These are phyloP conservation scores for Trypanosoma rangeli DNA, from an alignment of 208 protist genomes.

Conservation along the genomic window DNA sequence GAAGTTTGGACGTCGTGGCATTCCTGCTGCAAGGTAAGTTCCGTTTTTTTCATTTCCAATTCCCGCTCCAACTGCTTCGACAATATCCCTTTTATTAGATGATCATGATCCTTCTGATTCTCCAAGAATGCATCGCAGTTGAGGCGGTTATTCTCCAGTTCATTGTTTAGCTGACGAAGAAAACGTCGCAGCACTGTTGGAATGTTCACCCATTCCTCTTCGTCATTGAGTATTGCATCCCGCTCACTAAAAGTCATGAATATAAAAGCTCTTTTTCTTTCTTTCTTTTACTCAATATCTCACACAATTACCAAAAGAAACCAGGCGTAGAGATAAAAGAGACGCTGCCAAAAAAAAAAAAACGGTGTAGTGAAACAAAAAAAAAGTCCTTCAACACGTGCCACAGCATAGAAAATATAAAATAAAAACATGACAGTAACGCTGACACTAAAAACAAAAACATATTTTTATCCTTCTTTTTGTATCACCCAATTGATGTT, in stretches of 20 bases:
- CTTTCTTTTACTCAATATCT: conserved; percentile 5
- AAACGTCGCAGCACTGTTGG: conserved; percentile 57
- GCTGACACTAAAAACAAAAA: too few relatives aligned
- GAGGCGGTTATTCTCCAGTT: conserved; percentile 33
- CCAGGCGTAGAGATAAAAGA: not conserved
- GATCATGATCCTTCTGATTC: conserved; percentile 16
- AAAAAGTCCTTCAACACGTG: conserved; percentile 3
- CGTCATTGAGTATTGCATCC: conserved; percentile 39
- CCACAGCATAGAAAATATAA: not conserved
- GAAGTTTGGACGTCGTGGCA: conserved; percentile 3
- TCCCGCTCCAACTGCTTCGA: conserved; percentile 21
- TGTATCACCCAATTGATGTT: too few relatives aligned
- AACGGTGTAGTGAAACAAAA: conserved; percentile 9
- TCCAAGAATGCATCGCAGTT: conserved; percentile 8
- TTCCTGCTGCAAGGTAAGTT: conserved; percentile 14
- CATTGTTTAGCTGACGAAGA: conserved; percentile 55
- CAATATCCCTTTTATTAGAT: conserved; percentile 11
- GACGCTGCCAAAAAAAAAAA: conserved; percentile 5
- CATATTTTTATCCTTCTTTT: too few relatives aligned
- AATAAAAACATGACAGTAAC: not conserved
- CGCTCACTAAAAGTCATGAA: conserved; percentile 26
- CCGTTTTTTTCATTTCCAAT: conserved; percentile 16
- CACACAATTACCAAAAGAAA: not conserved
- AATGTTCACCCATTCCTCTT: conserved; percentile 83
- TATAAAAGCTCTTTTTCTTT: not conserved